Conservation (phyloP, 2,329 filamentous ascomycete species). For the Madurella fahalii region DNA sequence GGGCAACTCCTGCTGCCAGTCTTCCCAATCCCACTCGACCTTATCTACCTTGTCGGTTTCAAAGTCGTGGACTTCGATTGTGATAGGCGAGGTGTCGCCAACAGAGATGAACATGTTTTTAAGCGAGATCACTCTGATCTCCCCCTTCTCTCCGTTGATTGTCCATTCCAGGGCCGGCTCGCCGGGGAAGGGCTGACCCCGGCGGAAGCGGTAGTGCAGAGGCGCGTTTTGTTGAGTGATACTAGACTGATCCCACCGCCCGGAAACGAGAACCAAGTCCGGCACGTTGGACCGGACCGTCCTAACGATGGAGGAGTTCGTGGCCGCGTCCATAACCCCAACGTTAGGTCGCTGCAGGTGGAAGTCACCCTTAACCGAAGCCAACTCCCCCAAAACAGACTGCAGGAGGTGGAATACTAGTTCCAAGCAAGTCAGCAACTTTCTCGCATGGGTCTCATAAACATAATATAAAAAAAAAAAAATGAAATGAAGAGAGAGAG, state of each 20-base stretch:
- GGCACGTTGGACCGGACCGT: slow-evolving; percentile 27
- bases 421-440: slow-evolving; percentile 22
- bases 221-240: slow-evolving; percentile 32
- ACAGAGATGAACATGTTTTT: slow-evolving; percentile 27
- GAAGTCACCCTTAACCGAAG: slow-evolving; percentile 35
- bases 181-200: slow-evolving; percentile 46
- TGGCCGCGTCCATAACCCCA: slow-evolving; percentile 34
- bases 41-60: slow-evolving; percentile 41
- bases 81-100: slow-evolving; percentile 28
- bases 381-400: slow-evolving; percentile 41
- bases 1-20: slow-evolving; percentile 45
- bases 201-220: slow-evolving; percentile 42
- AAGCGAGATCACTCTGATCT: slow-evolving; percentile 39
- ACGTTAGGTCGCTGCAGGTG: slow-evolving; percentile 43
- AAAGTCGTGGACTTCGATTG: slow-evolving; percentile 48
- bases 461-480: too few relatives aligned
- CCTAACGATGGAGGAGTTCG: slow-evolving; percentile 17
- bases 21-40: slow-evolving; percentile 42
- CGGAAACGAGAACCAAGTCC: slow-evolving; percentile 33
- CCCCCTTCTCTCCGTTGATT: slow-evolving; percentile 49
- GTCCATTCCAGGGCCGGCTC: slow-evolving; percentile 45
- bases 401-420: slow-evolving; percentile 45
- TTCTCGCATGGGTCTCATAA: too few relatives aligned
- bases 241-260: slow-evolving; percentile 16
- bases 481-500: too few relatives aligned